Conservation (phyloP, 768 basidiomycete species). For the Rhodocollybia butyracea region DNA sequence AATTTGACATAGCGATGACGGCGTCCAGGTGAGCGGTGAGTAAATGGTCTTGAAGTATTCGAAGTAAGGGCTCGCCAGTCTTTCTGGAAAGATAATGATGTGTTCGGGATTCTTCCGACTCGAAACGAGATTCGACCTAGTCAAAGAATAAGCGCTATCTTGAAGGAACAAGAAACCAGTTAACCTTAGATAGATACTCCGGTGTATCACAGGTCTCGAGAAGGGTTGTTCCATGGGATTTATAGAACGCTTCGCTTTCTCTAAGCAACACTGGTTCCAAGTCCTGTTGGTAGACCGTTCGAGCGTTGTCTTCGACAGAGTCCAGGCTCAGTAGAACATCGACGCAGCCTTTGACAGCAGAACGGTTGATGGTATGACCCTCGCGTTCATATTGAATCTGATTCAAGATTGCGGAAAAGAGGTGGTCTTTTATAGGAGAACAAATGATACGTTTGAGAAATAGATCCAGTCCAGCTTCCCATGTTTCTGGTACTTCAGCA, state of each 20-base stretch:
- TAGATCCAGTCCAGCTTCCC: constrained; percentile 76
- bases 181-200: constrained; percentile 76
- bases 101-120: constrained; percentile 79
- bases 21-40: constrained; percentile 73
- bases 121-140: constrained; percentile 78
- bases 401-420: constrained; percentile 77
- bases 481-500: constrained; percentile 75
- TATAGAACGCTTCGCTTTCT: constrained; percentile 80
- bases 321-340: constrained; percentile 77
- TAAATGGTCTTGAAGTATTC: constrained; percentile 75
- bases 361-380: constrained; percentile 88
- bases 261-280: constrained; percentile 80
- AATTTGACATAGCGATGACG: constrained; percentile 72
- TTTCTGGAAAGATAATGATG: constrained; percentile 82
- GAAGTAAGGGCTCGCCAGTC: constrained; percentile 64
- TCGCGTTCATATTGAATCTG: constrained; percentile 92
- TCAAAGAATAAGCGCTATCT: constrained; percentile 12
- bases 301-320: constrained; percentile 41
- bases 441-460: constrained; percentile 82
- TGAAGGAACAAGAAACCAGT: constrained; percentile 20
- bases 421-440: constrained; percentile 77
- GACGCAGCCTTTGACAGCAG: constrained; percentile 84
- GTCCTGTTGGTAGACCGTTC: constrained; percentile 75
- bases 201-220: constrained; percentile 75
- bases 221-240: constrained; percentile 65